These are phyloP conservation scores for Calonectria hongkongensis DNA, from an alignment of 2,329 filamentous ascomycete genomes.

Conservation along the genomic window DNA sequence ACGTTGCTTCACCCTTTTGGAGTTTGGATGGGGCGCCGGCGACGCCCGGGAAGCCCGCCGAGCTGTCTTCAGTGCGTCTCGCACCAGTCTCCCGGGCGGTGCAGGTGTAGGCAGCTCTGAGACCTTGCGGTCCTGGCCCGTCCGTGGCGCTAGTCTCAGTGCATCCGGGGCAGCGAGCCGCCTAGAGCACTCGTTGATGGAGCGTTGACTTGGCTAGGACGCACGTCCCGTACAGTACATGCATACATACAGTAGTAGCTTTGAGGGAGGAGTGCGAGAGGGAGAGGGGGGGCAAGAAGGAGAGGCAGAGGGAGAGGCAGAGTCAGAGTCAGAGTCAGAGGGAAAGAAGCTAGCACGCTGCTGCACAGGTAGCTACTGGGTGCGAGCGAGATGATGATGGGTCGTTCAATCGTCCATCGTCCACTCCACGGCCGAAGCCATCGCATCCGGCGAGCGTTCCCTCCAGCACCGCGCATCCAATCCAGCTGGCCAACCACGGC, in stretches of 20 bases:
- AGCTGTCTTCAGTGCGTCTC: conserved; percentile 21
- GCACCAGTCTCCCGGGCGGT: conserved; percentile 22
- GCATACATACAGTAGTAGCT: neutral
- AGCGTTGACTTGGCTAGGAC: conserved; percentile 19
- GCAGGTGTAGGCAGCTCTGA: conserved; percentile 23
- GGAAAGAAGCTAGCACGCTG: neutral
- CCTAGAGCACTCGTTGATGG: conserved; percentile 23
- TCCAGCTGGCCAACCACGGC: conserved; percentile 38
- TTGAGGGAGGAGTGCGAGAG: neutral
- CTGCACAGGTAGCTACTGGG: conserved; percentile 1
- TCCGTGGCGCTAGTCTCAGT: conserved; percentile 39
- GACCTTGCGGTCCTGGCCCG: conserved; percentile 24
- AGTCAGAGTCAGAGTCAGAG: no score
- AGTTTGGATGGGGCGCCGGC: conserved; percentile 17
- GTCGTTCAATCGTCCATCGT: conserved; percentile 11
- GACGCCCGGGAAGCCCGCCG: conserved; percentile 24
- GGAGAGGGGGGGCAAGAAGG: no score
- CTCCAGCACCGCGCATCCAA: conserved; percentile 19
- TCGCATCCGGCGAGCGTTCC: conserved; percentile 51
- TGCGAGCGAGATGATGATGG: conserved; percentile 37
- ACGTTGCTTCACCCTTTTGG: neutral
- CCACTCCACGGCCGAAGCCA: conserved; percentile 31
- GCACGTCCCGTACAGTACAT: neutral
- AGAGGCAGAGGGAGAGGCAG: no score
- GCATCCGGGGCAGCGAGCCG: conserved; percentile 35